A percentile compares a stretch with the other conserved stretches of the same genome.
These are phyloP conservation scores for Kwoniella shivajii DNA, from an alignment of 1,284 basidiomycete genomes.

Conservation along the genomic window DNA sequence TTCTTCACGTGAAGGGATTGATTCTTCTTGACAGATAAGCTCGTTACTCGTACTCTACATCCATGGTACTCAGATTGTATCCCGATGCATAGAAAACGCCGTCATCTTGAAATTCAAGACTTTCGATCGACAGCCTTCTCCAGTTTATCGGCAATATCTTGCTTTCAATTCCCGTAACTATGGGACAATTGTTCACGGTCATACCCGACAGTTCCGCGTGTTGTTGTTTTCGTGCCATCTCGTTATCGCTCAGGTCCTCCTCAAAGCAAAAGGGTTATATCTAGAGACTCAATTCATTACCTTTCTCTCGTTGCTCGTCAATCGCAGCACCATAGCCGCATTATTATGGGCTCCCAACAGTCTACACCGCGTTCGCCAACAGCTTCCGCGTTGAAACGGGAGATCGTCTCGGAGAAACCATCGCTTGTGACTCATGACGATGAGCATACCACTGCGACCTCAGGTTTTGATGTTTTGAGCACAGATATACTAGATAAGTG, in stretches of 20 bases:
- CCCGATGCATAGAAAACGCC: too few species aligned
- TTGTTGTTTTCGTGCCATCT: too few species aligned
- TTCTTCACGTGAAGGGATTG: too few species aligned
- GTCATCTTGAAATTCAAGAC: too few species aligned
- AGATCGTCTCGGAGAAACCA: not conserved
- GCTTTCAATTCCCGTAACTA: not conserved
- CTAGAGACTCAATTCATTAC: too few species aligned
- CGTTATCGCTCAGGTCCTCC: slow-evolving; percentile 1
- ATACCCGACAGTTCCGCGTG: not conserved
- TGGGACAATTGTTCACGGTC: not conserved
- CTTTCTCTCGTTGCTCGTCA: not conserved
- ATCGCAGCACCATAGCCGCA: not conserved
- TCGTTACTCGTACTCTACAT: too few species aligned
- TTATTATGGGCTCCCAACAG: slow-evolving; percentile 19
- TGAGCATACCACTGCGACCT: not conserved
- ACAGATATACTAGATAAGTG: slow-evolving; percentile 64
- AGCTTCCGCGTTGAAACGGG: not conserved
- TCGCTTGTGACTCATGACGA: not conserved
- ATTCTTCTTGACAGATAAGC: too few species aligned
- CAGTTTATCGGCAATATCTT: not conserved
- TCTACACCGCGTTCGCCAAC: slow-evolving; percentile 5
- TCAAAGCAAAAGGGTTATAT: too few species aligned
- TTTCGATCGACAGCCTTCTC: too few species aligned
- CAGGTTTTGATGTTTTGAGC: slow-evolving; percentile 53
- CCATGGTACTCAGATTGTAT: too few species aligned